Evolutionary conservation across 2,329 filamentous ascomycete species (phyloP).

Genomic region (Botrytis porri): DNA sequence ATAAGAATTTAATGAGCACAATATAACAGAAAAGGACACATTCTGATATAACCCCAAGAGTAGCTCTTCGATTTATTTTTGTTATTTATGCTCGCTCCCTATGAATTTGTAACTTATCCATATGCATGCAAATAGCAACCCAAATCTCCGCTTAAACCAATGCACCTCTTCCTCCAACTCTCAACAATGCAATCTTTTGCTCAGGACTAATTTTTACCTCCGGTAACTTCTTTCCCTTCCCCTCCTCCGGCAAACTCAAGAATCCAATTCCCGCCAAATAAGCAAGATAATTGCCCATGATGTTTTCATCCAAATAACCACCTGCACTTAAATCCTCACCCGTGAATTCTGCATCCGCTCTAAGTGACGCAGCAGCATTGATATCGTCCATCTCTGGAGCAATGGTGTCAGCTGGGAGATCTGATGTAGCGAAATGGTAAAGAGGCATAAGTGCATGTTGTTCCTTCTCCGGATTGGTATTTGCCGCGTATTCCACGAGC

Average conservation of each 20-base stretch:
- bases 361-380: conserved; percentile 64
- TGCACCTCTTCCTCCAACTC: conserved; percentile 31
- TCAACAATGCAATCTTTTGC: conserved; percentile 28
- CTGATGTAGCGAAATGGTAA: conserved; percentile 67
- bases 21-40: background rate
- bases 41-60: background rate
- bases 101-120: background rate
- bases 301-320: conserved; percentile 32
- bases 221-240: conserved; percentile 34
- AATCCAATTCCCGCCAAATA: conserved; percentile 37
- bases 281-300: conserved; percentile 36
- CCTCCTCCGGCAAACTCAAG: conserved; percentile 25
- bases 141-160: conserved; percentile 20
- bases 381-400: conserved; percentile 67
- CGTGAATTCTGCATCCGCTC: conserved; percentile 50
- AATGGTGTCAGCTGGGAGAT: conserved; percentile 65
- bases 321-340: conserved; percentile 33
- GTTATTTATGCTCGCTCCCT: background rate
- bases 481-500: conserved; percentile 55
- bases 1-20: background rate
- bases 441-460: conserved; percentile 71
- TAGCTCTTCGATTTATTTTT: background rate
- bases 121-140: background rate
- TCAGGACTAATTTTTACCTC: conserved; percentile 21
- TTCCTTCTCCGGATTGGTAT: conserved; percentile 50